phyloP scores from a whole-genome alignment of 1,139 yeast species.

The Kurtzmaniella quercitrusa region DNA sequence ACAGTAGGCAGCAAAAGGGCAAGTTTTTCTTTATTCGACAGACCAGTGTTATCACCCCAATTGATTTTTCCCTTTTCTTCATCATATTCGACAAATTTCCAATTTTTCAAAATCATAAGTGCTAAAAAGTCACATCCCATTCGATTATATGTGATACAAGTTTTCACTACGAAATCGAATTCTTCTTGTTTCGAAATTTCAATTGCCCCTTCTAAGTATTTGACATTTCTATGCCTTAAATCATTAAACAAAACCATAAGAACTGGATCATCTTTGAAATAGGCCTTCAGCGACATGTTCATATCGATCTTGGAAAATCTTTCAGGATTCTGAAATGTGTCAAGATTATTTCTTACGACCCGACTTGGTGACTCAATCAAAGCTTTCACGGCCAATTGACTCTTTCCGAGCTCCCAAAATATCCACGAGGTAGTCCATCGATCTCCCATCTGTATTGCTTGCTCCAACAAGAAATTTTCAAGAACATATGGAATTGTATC shows the following conservation, averaged over 20 bases:
- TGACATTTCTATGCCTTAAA: slow-evolving; percentile 48
- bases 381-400: slow-evolving; percentile 58
- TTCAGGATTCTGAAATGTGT: slow-evolving; percentile 18
- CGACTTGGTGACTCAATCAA: slow-evolving; percentile 54
- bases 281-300: slow-evolving; percentile 34
- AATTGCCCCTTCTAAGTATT: slow-evolving; percentile 46
- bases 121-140: slow-evolving; percentile 92
- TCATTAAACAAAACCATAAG: slow-evolving; percentile 61
- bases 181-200: slow-evolving; percentile 50
- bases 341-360: slow-evolving; percentile 24
- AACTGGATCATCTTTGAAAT: slow-evolving; percentile 78
- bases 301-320: slow-evolving; percentile 15
- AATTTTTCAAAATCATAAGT: slow-evolving; percentile 54
- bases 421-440: slow-evolving; percentile 85
- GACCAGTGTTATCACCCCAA: slow-evolving; percentile 5
- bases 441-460: slow-evolving; percentile 60
- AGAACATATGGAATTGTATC: slow-evolving; percentile 29
- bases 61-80: slow-evolving; percentile 7
- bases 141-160: slow-evolving; percentile 64
- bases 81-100: slow-evolving; percentile 53
- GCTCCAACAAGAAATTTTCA: slow-evolving; percentile 50
- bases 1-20: not conserved
- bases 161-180: slow-evolving; percentile 55
- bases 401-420: slow-evolving; percentile 60
- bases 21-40: not conserved